A percentile compares a stretch with the other conserved stretches of the same genome.
These are phyloP conservation scores for Fusarium equiseti DNA, from an alignment of 2,329 filamentous ascomycete species.

Conservation along the genomic window DNA sequence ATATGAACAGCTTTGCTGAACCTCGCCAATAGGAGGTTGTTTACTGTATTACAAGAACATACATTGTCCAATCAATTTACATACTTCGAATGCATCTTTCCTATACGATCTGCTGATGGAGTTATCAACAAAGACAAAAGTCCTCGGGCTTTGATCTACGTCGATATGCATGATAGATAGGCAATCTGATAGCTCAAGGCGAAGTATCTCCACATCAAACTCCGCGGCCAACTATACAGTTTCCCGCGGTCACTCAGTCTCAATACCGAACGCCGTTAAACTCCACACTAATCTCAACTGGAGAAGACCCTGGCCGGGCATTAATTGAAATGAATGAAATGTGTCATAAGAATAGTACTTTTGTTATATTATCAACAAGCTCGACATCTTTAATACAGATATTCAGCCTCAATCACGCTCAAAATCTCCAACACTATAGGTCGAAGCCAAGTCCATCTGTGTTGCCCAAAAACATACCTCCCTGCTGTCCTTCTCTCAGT, in stretches of 20 bases:
- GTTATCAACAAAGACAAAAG: rapidly evolving
- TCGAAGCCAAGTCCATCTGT: constrained; percentile 56
- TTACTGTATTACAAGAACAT: neutral
- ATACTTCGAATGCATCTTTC: too few species aligned
- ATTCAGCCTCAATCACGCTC: constrained; percentile 5
- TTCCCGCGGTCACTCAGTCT: constrained; percentile 20
- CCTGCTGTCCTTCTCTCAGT: constrained; percentile 69
- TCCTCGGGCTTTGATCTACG: neutral
- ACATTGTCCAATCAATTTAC: too few species aligned
- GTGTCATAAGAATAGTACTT: neutral
- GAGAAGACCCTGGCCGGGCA: neutral
- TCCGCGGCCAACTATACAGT: constrained; percentile 14
- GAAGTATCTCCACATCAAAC: neutral
- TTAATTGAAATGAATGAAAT: too few species aligned
- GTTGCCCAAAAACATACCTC: constrained; percentile 53
- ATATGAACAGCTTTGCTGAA: neutral
- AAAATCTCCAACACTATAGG: constrained; percentile 33
- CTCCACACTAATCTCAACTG: neutral
- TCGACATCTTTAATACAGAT: neutral
- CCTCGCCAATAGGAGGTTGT: neutral
- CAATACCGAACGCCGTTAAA: neutral
- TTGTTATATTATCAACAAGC: constrained; percentile 6
- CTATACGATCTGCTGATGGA: neutral
- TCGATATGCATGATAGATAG: neutral
- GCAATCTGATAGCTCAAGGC: neutral